phyloP scores from a whole-genome alignment of 1,284 basidiomycete species.

The Cutaneotrichosporon dermatis region DNA sequence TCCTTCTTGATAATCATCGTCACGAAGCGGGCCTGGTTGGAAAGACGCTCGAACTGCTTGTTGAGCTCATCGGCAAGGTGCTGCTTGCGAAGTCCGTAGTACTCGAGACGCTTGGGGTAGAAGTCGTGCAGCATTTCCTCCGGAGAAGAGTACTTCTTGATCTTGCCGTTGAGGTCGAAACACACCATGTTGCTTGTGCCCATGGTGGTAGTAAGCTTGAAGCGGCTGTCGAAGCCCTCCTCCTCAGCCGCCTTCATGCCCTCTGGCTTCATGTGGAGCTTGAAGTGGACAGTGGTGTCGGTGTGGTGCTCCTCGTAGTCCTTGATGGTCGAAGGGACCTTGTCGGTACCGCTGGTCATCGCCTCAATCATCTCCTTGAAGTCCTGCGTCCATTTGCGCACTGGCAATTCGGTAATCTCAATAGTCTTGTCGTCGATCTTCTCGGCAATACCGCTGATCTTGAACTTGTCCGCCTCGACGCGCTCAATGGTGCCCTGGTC shows the following conservation, averaged over 20 bases:
- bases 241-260: constrained; percentile 80
- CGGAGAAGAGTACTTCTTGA: constrained; percentile 84
- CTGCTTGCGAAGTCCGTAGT: constrained; percentile 95
- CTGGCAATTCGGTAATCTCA: constrained; percentile 92
- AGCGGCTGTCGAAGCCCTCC: constrained; percentile 84
- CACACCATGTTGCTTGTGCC: constrained; percentile 97
- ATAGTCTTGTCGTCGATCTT: constrained; percentile 84
- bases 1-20: constrained; percentile 90
- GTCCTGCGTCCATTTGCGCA: constrained; percentile 89
- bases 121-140: constrained; percentile 95
- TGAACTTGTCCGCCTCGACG: constrained; percentile 78
- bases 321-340: constrained; percentile 60
- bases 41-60: constrained; percentile 73
- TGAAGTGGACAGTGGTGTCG: constrained; percentile 86
- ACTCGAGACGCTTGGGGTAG: constrained; percentile 81
- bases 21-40: constrained; percentile 95
- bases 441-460: constrained; percentile 67
- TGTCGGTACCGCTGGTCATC: constrained; percentile 55
- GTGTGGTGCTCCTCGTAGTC: constrained; percentile 96
- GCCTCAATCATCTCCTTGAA: constrained; percentile 89
- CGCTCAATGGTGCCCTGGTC: constrained; percentile 83
- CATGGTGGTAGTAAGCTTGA: constrained; percentile 81
- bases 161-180: constrained; percentile 94
- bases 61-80: constrained; percentile 81
- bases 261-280: constrained; percentile 71